phyloP scores from a whole-genome alignment of 345 rosid species.

The Lumnitzera racemosa region DNA sequence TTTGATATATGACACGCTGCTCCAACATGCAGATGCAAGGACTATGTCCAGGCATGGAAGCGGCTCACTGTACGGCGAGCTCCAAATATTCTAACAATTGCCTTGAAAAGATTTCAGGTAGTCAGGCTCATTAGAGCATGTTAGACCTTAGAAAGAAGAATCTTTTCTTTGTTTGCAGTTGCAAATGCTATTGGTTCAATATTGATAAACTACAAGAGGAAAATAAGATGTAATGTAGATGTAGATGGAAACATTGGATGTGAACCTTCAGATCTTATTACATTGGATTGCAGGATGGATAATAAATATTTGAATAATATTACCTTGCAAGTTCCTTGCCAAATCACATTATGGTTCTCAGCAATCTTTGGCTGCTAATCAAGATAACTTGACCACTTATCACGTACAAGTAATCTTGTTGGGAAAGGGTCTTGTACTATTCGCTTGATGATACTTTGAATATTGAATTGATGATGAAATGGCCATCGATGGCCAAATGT shows the following conservation, averaged over 20 bases:
- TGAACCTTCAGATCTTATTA: neutral
- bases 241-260: neutral
- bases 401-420: too few relatives aligned
- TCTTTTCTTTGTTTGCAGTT: too few relatives aligned
- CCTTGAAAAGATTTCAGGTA: slow-evolving; percentile 56
- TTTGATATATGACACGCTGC: neutral
- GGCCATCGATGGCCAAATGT: too few relatives aligned
- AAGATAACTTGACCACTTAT: too few relatives aligned
- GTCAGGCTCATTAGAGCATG: too few relatives aligned
- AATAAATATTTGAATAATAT: neutral
- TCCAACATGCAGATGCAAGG: slow-evolving; percentile 19
- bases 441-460: too few relatives aligned
- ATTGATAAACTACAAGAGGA: too few relatives aligned
- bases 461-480: too few relatives aligned
- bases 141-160: too few relatives aligned
- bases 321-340: neutral
- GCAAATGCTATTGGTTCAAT: too few relatives aligned
- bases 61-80: slow-evolving; percentile 61
- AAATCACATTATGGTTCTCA: neutral
- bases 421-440: too few relatives aligned
- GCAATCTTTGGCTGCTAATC: neutral
- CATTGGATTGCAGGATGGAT: neutral
- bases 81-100: slow-evolving; percentile 92
- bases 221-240: too few relatives aligned
- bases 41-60: slow-evolving; percentile 94